Percentiles rank a stretch among this genome's conserved stretches.
Evolutionary conservation across 768 basidiomycete species (phyloP).

Genomic region (Leccinellum albellum): DNA sequence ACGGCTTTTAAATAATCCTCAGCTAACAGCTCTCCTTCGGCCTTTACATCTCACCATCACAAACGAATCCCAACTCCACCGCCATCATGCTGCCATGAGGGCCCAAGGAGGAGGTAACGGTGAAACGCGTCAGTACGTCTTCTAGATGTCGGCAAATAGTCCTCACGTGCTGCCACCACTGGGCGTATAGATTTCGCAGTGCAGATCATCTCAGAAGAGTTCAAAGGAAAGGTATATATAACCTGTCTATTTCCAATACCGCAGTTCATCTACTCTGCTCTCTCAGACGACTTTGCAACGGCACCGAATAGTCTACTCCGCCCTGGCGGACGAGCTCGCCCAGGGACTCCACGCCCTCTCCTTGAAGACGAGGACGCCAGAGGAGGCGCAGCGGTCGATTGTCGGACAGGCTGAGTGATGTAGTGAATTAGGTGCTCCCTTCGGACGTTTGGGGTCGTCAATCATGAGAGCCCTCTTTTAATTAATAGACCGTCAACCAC

Average conservation of each 20-base stretch:
- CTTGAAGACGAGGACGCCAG: slow-evolving; percentile 66
- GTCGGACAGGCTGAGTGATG: slow-evolving; percentile 22
- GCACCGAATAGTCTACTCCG: slow-evolving; percentile 74
- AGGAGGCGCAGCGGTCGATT: slow-evolving; percentile 37
- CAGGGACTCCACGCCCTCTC: slow-evolving; percentile 76
- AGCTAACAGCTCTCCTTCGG: slow-evolving; percentile 61
- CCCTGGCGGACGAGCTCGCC: slow-evolving; percentile 66
- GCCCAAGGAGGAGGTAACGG: slow-evolving; percentile 61
- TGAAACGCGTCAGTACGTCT: slow-evolving; percentile 70
- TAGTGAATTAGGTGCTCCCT: slow-evolving; percentile 16
- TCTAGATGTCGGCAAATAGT: slow-evolving; percentile 13
- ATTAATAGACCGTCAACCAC: slow-evolving; percentile 27
- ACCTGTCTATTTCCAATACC: slow-evolving; percentile 3
- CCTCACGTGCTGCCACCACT: slow-evolving; percentile 22
- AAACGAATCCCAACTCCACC: slow-evolving; percentile 84
- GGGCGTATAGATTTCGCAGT: slow-evolving; percentile 65
- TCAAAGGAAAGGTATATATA: slow-evolving; percentile 64
- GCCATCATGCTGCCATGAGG: slow-evolving; percentile 81
- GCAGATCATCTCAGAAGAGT: slow-evolving; percentile 66
- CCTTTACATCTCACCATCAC: slow-evolving; percentile 63
- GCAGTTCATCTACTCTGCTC: slow-evolving; percentile 8
- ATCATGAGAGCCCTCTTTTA: slow-evolving; percentile 29
- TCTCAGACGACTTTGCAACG: slow-evolving; percentile 70
- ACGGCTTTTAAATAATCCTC: slow-evolving; percentile 20
- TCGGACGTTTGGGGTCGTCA: slow-evolving; percentile 17